phyloP scores from a whole-genome alignment of 306 rosid genomes.

The Sicyos edulis region DNA sequence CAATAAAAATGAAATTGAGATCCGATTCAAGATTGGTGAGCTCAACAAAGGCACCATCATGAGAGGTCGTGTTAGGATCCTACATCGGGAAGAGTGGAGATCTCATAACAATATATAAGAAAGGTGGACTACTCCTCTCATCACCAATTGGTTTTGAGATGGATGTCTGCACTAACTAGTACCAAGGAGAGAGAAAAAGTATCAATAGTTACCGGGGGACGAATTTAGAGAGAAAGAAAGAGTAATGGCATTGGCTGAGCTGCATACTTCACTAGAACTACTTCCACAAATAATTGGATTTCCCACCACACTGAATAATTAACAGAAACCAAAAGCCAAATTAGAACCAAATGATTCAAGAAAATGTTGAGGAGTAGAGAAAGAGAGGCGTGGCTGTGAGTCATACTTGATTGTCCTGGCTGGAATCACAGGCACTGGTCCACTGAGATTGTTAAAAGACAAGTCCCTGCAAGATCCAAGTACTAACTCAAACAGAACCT shows the following conservation, averaged over 20 bases:
- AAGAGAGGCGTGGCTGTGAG: constrained; percentile 4
- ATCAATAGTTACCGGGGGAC: constrained; percentile 38
- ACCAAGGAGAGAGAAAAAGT: background rate
- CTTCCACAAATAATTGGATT: constrained; percentile 85
- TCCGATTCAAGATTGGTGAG: no score
- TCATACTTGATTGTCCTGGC: constrained; percentile 84
- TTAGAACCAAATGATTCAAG: constrained; percentile 17
- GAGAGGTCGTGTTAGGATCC: no score
- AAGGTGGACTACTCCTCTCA: no score
- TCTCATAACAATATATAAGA: no score
- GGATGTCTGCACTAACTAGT: no score
- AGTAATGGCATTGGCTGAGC: constrained; percentile 47
- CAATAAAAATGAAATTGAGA: no score
- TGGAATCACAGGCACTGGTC: constrained; percentile 82
- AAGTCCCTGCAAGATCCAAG: constrained; percentile 65
- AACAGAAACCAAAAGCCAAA: constrained; percentile 21
- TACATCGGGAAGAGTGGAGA: no score
- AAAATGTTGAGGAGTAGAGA: background rate
- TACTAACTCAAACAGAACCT: constrained; percentile 24
- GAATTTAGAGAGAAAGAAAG: constrained; percentile 50
- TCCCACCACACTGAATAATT: constrained; percentile 57
- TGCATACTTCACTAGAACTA: constrained; percentile 66
- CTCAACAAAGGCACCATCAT: no score
- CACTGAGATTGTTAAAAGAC: constrained; percentile 92
- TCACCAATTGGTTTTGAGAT: no score